Percentiles rank a stretch among this genome's conserved stretches.
phyloP scores from a whole-genome alignment of 495 filamentous ascomycete species.

The Penicillium egyptiacum region DNA sequence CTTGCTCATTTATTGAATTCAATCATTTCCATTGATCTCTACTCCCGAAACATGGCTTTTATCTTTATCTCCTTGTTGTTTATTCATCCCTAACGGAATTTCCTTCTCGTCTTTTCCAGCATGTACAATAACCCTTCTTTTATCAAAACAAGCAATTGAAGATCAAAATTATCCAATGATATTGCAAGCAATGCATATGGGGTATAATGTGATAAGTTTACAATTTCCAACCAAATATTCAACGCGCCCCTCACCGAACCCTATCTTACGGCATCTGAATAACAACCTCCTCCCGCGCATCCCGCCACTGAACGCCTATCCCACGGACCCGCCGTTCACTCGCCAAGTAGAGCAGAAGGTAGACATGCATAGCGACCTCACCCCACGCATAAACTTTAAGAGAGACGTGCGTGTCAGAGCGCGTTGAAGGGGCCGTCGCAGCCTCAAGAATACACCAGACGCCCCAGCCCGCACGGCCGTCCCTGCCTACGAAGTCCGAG shows the following conservation, averaged over 20 bases:
- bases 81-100: not conserved
- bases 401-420: slow-evolving; percentile 12
- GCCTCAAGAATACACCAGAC: slow-evolving; percentile 50
- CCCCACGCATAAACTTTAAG: slow-evolving; percentile 70
- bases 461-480: slow-evolving; percentile 66
- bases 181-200: not conserved
- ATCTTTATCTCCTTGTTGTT: slow-evolving; percentile 6
- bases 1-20: slow-evolving; percentile 9
- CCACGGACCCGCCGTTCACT: slow-evolving; percentile 56
- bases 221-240: not conserved
- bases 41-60: not conserved
- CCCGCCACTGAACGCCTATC: slow-evolving; percentile 59
- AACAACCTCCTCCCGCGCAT: slow-evolving; percentile 50
- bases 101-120: slow-evolving; percentile 9
- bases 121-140: slow-evolving; percentile 24
- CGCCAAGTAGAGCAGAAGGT: slow-evolving; percentile 62
- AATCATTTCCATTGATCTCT: slow-evolving; percentile 4
- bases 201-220: not conserved
- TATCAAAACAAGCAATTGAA: slow-evolving; percentile 11
- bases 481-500: slow-evolving; percentile 52
- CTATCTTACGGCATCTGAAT: slow-evolving; percentile 40
- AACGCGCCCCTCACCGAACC: not conserved
- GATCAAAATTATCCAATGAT: not conserved
- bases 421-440: not conserved
- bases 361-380: slow-evolving; percentile 59